phyloP scores from a whole-genome alignment of 192 early-diverging fungal genomes.

The Globomyces pollinis-pini region DNA sequence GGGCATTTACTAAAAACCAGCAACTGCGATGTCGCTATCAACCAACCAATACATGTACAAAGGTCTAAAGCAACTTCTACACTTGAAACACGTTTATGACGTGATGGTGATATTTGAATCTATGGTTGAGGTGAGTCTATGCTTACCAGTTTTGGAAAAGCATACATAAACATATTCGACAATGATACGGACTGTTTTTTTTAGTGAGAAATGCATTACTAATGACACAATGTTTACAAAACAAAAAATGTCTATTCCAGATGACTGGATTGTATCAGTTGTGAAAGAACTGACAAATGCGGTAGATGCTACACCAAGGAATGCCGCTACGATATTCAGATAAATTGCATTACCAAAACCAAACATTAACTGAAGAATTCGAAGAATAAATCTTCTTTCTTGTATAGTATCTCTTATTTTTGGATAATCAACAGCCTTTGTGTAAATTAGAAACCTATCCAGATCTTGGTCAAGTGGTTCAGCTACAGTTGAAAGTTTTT shows the following conservation, averaged over 20 bases:
- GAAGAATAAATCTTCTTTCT: slow-evolving; percentile 6
- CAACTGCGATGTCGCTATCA: not conserved
- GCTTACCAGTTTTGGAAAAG: slow-evolving; percentile 1
- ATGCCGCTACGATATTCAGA: not conserved
- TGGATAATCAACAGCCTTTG: slow-evolving; percentile 4
- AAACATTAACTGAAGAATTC: slow-evolving; percentile 1
- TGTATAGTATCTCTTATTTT: not conserved
- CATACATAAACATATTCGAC: slow-evolving; percentile 7
- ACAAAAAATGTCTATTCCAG: slow-evolving; percentile 3
- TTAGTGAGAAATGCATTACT: not conserved
- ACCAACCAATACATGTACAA: not conserved
- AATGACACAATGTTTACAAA: slow-evolving; percentile 9
- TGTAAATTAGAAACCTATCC: not conserved
- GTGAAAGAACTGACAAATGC: not conserved
- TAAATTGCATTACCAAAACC: not conserved
- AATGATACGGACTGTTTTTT: slow-evolving; percentile 1
- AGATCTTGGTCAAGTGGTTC: not conserved
- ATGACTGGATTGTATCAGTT: not conserved
- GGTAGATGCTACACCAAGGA: slow-evolving; percentile 1
- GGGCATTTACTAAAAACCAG: not conserved
- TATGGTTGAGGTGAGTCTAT: too few species aligned
- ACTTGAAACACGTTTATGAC: slow-evolving; percentile 1
- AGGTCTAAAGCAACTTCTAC: not conserved
- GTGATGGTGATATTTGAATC: not conserved
- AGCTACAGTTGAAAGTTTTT: too few species aligned